Conservation (phyloP, 2,329 filamentous ascomycete genomes). For the Xylaria sp. region DNA sequence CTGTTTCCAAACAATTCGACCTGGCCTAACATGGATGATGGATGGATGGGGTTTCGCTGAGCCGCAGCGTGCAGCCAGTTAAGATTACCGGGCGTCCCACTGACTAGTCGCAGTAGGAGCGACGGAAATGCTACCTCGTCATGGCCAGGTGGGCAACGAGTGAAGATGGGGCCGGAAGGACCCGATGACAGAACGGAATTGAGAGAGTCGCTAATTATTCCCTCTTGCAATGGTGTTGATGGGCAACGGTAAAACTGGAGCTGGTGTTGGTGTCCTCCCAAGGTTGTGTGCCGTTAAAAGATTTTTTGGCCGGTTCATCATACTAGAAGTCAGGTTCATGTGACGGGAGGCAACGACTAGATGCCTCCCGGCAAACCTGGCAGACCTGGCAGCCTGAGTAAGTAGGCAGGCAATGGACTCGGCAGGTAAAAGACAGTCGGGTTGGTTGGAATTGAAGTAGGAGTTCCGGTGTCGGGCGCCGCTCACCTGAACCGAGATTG, state of each 20-base stretch:
- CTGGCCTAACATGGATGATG: too few species aligned
- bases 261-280: background rate
- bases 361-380: too few species aligned
- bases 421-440: too few species aligned
- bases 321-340: background rate
- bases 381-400: too few species aligned
- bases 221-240: background rate
- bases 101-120: background rate
- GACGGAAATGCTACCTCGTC: background rate
- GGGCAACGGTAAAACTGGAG: background rate
- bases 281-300: background rate
- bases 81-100: background rate
- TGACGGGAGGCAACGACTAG: background rate
- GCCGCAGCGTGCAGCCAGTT: background rate
- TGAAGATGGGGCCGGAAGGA: background rate
- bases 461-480: slow-evolving; percentile 28
- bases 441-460: background rate
- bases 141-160: background rate
- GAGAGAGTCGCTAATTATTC: background rate
- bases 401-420: too few species aligned
- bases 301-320: background rate
- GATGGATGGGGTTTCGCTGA: too few species aligned
- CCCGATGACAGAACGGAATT: background rate
- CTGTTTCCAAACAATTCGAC: background rate
- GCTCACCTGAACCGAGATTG: slow-evolving; percentile 20